A percentile compares a stretch with the other conserved stretches of the same genome.
These are phyloP conservation scores for Solidago caesia DNA, from an alignment of 129 eudicot species.

Conservation along the genomic window DNA sequence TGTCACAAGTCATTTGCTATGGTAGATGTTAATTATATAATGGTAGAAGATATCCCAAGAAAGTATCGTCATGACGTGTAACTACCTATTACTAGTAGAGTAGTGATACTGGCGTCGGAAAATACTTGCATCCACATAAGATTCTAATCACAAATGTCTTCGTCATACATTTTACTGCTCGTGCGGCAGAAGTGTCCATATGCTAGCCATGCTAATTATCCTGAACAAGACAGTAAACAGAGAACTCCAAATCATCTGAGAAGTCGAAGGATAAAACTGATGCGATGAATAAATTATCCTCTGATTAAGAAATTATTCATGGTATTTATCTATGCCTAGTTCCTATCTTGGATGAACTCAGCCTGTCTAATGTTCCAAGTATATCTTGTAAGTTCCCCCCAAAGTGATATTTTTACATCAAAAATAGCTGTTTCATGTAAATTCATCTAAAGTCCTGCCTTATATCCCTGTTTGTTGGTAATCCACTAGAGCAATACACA, in stretches of 20 bases:
- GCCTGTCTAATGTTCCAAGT: not conserved
- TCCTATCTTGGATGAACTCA: not conserved
- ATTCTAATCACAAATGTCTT: not conserved
- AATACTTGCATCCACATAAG: not conserved
- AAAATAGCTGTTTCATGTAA: not conserved
- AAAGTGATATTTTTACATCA: not conserved
- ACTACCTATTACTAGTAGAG: too few species aligned
- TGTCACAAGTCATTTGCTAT: not conserved
- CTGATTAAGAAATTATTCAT: not conserved
- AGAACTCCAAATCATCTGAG: not conserved
- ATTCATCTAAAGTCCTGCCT: not conserved
- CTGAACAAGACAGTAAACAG: not conserved
- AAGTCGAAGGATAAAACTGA: not conserved
- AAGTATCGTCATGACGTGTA: too few species aligned
- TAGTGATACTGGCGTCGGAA: not conserved
- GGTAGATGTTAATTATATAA: not conserved
- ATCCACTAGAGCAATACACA: too few species aligned
- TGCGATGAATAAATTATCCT: not conserved
- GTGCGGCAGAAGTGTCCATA: not conserved
- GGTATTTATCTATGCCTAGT: not conserved
- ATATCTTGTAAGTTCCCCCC: not conserved
- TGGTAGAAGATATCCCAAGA: not conserved
- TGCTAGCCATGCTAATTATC: not conserved
- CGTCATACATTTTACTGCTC: not conserved
- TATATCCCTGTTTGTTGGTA: not conserved